Evolutionary conservation across 345 rosid genomes (phyloP).

Genomic region (Pseudoturritis turrita): DNA sequence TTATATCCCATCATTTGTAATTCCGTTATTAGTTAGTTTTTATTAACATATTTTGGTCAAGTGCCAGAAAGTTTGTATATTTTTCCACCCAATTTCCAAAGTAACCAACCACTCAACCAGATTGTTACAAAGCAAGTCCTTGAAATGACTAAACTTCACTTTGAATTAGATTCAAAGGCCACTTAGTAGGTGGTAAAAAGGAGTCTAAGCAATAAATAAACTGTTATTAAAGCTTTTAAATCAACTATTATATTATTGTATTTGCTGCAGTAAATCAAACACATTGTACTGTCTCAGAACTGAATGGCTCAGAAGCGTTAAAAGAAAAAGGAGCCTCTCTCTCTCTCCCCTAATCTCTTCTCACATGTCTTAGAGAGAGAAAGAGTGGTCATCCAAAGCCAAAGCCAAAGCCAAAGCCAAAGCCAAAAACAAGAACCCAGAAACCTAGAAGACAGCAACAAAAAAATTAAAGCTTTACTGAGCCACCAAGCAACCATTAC

Average conservation of each 20-base stretch:
- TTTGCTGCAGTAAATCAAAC: constrained; percentile 27
- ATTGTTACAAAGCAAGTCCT: neutral
- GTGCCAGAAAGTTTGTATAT: constrained; percentile 14
- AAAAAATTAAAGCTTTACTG: constrained; percentile 23
- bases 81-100: constrained; percentile 6
- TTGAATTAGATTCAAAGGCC: constrained; percentile 20
- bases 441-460: constrained; percentile 35
- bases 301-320: constrained; percentile 16
- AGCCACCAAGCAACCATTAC: constrained; percentile 38
- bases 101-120: constrained; percentile 12
- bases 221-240: neutral
- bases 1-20: constrained; percentile 3
- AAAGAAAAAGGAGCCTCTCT: constrained; percentile 2
- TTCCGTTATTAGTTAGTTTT: constrained; percentile 10
- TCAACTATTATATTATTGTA: neutral
- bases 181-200: constrained; percentile 5
- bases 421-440: constrained; percentile 23
- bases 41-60: neutral
- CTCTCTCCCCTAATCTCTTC: neutral
- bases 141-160: constrained; percentile 13
- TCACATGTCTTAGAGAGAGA: constrained; percentile 30
- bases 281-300: constrained; percentile 21
- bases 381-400: constrained; percentile 20
- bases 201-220: constrained; percentile 5
- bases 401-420: constrained; percentile 24